phyloP scores from a whole-genome alignment of 148 eudicot species.

The Fagopyrum tataricum region DNA sequence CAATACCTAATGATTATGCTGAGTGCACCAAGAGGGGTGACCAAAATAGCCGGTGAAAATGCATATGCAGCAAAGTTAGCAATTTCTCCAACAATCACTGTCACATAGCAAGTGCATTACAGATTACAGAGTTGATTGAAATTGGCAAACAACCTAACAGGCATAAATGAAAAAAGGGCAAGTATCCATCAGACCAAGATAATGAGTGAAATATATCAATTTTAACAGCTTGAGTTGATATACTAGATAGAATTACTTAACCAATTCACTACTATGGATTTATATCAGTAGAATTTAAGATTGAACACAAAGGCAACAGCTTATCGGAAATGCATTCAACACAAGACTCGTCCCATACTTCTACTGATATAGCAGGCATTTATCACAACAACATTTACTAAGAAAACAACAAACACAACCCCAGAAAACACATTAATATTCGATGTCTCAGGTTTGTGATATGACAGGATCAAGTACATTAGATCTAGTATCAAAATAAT shows the following conservation, averaged over 20 bases:
- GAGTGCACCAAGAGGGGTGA: constrained; percentile 86
- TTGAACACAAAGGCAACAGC: background rate
- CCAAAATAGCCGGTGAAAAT: constrained; percentile 82
- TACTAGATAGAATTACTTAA: background rate
- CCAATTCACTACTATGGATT: background rate
- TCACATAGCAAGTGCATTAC: constrained; percentile 18
- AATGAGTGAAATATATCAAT: background rate
- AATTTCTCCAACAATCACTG: constrained; percentile 84
- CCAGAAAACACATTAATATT: background rate
- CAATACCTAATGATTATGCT: constrained; percentile 73
- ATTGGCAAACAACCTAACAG: background rate
- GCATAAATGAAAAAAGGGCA: background rate
- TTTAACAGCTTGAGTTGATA: background rate
- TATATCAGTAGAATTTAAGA: background rate
- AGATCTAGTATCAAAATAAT: background rate
- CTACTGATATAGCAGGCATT: background rate
- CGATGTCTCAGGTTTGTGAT: background rate
- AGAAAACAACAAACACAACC: background rate
- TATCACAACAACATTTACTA: background rate
- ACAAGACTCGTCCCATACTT: background rate
- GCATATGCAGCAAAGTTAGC: constrained; percentile 93
- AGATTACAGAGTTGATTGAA: background rate
- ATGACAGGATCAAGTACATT: background rate
- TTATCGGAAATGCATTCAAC: background rate
- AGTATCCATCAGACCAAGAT: background rate